Conservation (phyloP, 805 yeast species). For the Schwanniomyces occidentalis region DNA sequence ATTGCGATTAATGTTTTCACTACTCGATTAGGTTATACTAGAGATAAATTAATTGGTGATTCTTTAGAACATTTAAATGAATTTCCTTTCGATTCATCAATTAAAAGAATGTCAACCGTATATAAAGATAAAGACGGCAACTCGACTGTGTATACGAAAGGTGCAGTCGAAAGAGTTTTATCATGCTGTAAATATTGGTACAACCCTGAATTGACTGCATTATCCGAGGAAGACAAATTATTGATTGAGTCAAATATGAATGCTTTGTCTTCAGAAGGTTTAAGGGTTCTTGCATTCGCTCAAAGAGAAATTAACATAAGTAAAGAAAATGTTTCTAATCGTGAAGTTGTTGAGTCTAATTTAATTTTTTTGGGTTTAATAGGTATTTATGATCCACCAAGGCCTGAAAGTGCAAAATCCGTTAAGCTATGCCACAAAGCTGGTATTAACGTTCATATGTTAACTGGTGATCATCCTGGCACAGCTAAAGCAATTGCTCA, state of each 20-base stretch:
- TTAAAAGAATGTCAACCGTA: slow-evolving; percentile 71
- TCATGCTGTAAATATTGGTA: slow-evolving; percentile 57
- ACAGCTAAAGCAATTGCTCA: slow-evolving; percentile 80
- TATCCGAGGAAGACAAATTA: slow-evolving; percentile 42
- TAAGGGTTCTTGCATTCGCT: slow-evolving; percentile 75
- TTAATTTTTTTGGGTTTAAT: slow-evolving; percentile 65
- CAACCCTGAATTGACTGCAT: slow-evolving; percentile 28
- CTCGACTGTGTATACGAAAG: slow-evolving; percentile 52
- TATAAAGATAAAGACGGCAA: slow-evolving; percentile 32
- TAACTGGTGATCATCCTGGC: slow-evolving; percentile 79
- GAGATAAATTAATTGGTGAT: slow-evolving; percentile 43
- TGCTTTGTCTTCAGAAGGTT: slow-evolving; percentile 61
- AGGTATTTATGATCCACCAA: slow-evolving; percentile 82
- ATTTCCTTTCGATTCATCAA: slow-evolving; percentile 73
- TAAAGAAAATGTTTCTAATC: slow-evolving; percentile 17
- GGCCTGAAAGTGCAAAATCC: slow-evolving; percentile 64
- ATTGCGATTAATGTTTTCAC: slow-evolving; percentile 82
- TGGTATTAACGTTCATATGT: slow-evolving; percentile 80
- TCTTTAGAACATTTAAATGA: slow-evolving; percentile 53
- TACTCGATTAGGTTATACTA: slow-evolving; percentile 53
- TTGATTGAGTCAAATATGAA: slow-evolving; percentile 57
- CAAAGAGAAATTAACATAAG: slow-evolving; percentile 28
- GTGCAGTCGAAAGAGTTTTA: slow-evolving; percentile 74
- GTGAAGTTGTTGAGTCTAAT: slow-evolving; percentile 48
- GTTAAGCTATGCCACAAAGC: slow-evolving; percentile 70